Base-by-base conservation (phyloP, 176 grass and related monocot species). In the Raddia distichophylla region DNA sequence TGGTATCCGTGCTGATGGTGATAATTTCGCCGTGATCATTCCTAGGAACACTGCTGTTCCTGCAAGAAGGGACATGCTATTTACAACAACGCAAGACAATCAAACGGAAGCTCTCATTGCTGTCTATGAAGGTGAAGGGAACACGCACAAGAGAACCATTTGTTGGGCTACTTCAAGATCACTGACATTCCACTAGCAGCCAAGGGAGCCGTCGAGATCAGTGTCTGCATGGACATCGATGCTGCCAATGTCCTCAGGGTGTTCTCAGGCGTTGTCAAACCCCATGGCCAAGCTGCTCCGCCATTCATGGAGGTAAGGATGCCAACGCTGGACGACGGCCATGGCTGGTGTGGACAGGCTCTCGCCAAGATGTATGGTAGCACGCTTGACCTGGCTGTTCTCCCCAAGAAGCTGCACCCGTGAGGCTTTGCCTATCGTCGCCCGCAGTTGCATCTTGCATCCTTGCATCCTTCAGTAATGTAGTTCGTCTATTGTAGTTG, bases 161-260 rank as follows among this genome's bases (percentile, higher is more conserved):
- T 94, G 2, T 13, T 91, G 54, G 89, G 86, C 10, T 94, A 91
- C 68, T 91, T 94, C 67, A 91, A 94, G 89, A 83, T 91, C 14
- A 75, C 89, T 4, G 81, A 80, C 16, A 94, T 94, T 60, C 89
- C 92, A 4, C 49, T 76, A 15, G 84, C 56, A 1, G 77, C 63
- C 0, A 94, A 89, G 63, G 92, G 86, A n/a, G 17, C 62, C 1
- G 86, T 76, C 3, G 89, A 94, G 14, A 87, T 94, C 58, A 89
- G 78, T 74, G 81, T 91, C 2, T 84, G 86, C 86, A 94, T 94
- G 89, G 89, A 94, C 67, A 94, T 94, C 42, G 89, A 94, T 6
- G 86, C 92, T 2, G 5, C 73, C 22, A 87, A 87, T 60, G 73
- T 82, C 9, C 86, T 94, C 59, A 81, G 89, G 53, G 81, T 94